These are phyloP conservation scores for Colletotrichum simmondsii DNA, from an alignment of 2,329 filamentous ascomycete genomes.

Conservation along the genomic window DNA sequence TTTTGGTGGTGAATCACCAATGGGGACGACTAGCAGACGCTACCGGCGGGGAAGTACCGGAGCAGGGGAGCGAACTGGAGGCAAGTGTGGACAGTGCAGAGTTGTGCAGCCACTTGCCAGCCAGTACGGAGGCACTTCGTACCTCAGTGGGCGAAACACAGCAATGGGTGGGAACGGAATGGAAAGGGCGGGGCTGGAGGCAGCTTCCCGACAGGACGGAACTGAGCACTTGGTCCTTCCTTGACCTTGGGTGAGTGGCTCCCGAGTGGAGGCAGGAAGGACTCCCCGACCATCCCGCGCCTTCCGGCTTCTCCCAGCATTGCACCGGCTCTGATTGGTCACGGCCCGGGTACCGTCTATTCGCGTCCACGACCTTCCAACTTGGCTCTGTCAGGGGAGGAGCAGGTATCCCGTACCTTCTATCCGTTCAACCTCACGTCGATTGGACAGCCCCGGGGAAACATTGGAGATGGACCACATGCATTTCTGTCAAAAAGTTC, in stretches of 20 bases:
- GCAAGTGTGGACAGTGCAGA: neutral
- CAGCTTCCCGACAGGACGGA: slow-evolving; percentile 31
- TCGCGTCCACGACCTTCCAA: slow-evolving; percentile 28
- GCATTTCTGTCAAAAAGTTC: neutral
- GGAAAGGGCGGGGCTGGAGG: slow-evolving; percentile 12
- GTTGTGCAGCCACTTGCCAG: neutral
- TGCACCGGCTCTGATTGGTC: slow-evolving; percentile 8
- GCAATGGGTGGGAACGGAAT: neutral
- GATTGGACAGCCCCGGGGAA: slow-evolving; percentile 1
- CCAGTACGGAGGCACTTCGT: too few relatives aligned
- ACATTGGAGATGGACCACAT: neutral
- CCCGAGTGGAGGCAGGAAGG: neutral
- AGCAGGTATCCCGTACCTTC: neutral
- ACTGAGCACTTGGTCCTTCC: slow-evolving; percentile 2
- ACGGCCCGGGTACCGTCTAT: neutral
- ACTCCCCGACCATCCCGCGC: slow-evolving; percentile 18
- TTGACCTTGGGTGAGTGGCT: neutral
- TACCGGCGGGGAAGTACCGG: slow-evolving; percentile 26
- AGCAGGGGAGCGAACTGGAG: neutral
- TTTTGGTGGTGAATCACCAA: slow-evolving; percentile 26
- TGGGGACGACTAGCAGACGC: slow-evolving; percentile 12
- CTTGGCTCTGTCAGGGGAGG: slow-evolving; percentile 6
- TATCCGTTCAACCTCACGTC: too few relatives aligned
- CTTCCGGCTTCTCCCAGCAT: slow-evolving; percentile 33
- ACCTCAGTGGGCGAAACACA: neutral